Conservation (phyloP, 2,329 filamentous ascomycete species). For the Zymoseptoria crescenta region DNA sequence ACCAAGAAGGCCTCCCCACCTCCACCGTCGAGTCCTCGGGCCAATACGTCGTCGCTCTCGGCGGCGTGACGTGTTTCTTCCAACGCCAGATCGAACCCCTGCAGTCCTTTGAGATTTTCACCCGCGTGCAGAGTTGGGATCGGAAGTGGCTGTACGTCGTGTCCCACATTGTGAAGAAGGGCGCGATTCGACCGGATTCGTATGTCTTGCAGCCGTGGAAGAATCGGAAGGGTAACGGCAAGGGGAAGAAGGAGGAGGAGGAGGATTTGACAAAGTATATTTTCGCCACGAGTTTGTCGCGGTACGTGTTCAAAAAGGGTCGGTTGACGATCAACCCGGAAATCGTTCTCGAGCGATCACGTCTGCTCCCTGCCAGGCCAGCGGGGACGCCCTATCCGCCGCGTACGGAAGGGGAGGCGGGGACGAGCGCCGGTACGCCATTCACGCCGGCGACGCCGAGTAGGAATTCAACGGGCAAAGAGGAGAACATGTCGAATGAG, state of each 20-base stretch:
- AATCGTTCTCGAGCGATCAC: conserved; percentile 61
- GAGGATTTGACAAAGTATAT: conserved; percentile 36
- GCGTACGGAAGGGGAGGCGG: conserved; percentile 16
- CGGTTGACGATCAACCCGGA: conserved; percentile 79
- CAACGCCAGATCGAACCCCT: conserved; percentile 41
- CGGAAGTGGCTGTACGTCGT: conserved; percentile 45
- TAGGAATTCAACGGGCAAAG: conserved; percentile 13
- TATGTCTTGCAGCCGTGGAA: conserved; percentile 43
- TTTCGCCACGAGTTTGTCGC: conserved; percentile 43
- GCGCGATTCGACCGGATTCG: conserved; percentile 33
- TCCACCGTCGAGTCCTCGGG: conserved; percentile 24
- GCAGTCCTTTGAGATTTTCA: conserved; percentile 41
- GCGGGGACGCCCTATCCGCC: conserved; percentile 41
- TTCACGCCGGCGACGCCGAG: conserved; percentile 20
- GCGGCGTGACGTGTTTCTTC: conserved; percentile 42
- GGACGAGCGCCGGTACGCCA: conserved; percentile 14
- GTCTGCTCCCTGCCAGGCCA: conserved; percentile 66
- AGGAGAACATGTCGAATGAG: conserved; percentile 20
- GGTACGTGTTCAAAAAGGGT: conserved; percentile 46
- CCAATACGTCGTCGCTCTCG: conserved; percentile 36
- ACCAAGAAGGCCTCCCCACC: conserved; percentile 27
- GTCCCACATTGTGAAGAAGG: conserved; percentile 41
- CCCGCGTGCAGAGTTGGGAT: conserved; percentile 42
- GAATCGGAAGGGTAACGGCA: conserved; percentile 18
- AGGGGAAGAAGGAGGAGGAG: conserved; percentile 20